A percentile compares a stretch with the other conserved stretches of the same genome.
phyloP scores from a whole-genome alignment of 345 rosid genomes.

The Isatis tinctoria region DNA sequence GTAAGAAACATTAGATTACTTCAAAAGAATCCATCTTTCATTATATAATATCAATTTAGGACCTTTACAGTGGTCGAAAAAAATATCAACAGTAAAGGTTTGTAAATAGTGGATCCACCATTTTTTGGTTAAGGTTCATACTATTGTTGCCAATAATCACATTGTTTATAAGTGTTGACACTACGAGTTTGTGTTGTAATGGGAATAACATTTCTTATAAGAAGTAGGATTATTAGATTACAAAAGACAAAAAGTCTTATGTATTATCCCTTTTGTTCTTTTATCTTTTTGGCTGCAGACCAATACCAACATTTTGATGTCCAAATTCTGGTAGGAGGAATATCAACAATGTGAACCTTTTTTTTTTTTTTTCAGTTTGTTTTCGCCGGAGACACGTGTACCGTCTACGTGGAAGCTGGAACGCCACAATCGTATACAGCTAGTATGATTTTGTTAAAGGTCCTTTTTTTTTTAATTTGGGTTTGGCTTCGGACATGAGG shows the following conservation, averaged over 20 bases:
- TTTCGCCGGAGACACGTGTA: slow-evolving; percentile 10
- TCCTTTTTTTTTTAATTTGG: neutral
- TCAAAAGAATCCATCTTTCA: neutral
- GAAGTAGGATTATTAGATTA: neutral
- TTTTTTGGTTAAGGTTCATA: neutral
- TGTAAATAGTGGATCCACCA: neutral
- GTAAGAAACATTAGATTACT: neutral
- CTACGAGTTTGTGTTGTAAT: neutral
- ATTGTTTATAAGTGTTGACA: neutral
- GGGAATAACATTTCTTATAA: neutral
- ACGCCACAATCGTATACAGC: slow-evolving; percentile 11
- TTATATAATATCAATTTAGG: neutral
- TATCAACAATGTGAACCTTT: neutral
- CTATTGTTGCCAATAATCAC: too few species aligned
- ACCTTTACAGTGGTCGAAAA: neutral
- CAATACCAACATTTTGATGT: too few species aligned
- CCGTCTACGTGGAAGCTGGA: slow-evolving; percentile 23
- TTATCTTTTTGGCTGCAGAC: too few species aligned
- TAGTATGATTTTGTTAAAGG: neutral
- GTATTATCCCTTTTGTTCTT: neutral
- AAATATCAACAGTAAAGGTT: neutral
- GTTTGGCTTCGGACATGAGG: neutral
- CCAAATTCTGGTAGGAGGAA: neutral
- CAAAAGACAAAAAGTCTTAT: neutral
- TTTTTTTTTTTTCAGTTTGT: neutral